Conservation (phyloP, 768 basidiomycete genomes). For the Lyophyllum shimeji region DNA sequence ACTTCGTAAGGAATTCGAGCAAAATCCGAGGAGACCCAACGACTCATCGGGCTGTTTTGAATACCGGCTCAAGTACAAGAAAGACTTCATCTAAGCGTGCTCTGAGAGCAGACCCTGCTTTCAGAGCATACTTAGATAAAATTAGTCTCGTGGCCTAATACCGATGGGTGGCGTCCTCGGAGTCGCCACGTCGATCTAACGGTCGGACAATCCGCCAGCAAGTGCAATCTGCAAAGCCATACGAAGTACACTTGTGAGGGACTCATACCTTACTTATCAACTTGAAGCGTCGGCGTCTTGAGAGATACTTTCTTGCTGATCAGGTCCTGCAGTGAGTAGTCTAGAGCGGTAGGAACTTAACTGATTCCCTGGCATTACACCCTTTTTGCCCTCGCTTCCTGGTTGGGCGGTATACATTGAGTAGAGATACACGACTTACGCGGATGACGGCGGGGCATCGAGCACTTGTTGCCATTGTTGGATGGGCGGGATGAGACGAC, state of each 20-base stretch:
- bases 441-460: background rate
- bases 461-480: no score
- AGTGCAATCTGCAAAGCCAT: background rate
- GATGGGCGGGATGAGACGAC: background rate
- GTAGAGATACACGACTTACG: no score
- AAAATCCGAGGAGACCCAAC: background rate
- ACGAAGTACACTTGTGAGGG: background rate
- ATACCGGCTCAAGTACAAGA: background rate
- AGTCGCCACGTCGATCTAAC: no score
- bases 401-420: background rate
- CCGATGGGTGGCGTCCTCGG: no score
- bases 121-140: constrained; percentile 3
- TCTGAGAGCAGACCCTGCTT: background rate
- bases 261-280: background rate
- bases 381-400: background rate
- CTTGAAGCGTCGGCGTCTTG: background rate
- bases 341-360: background rate
- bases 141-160: background rate
- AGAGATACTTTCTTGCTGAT: background rate
- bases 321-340: background rate
- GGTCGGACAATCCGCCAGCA: background rate
- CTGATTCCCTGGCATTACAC: background rate
- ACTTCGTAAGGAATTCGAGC: no score
- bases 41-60: background rate
- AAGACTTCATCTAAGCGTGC: background rate